Percentiles rank a stretch among this genome's conserved stretches.
phyloP scores from a whole-genome alignment of 2,329 filamentous ascomycete species.

The Zopfia rhizophila region DNA sequence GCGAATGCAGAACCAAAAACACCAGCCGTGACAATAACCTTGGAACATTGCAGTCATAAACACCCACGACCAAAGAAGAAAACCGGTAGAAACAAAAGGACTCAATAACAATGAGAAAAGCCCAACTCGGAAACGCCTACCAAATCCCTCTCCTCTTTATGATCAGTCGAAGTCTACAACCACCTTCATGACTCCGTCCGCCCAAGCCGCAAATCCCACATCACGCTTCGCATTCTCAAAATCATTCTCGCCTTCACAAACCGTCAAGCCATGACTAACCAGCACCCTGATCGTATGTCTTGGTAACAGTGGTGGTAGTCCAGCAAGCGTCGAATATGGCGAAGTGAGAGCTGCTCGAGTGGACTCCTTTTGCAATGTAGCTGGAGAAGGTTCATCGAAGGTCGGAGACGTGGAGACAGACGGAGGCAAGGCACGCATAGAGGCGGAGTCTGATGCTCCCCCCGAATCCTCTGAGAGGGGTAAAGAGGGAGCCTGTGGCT shows the following conservation, averaged over 20 bases:
- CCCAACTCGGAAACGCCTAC: no score
- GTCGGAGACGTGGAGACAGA: not conserved
- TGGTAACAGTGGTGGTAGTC: constrained; percentile 17
- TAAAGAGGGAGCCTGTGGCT: no score
- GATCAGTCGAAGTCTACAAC: constrained; percentile 37
- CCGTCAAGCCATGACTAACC: constrained; percentile 33
- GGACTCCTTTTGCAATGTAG: not conserved
- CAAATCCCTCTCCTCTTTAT: no score
- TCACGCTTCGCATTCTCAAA: constrained; percentile 41
- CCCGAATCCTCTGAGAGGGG: not conserved
- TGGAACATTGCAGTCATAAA: no score
- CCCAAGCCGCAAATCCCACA: constrained; percentile 41
- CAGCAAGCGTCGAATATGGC: not conserved
- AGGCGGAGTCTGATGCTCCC: not conserved
- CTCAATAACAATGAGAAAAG: no score
- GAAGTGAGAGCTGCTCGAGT: not conserved
- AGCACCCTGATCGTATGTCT: constrained; percentile 35
- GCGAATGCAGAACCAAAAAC: no score
- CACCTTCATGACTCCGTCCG: constrained; percentile 41
- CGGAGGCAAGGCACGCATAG: not conserved
- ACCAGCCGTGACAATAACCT: no score
- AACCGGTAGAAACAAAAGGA: no score
- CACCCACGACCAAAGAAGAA: no score
- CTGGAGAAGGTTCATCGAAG: not conserved
- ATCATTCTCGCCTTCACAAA: constrained; percentile 31